Base-by-base conservation (phyloP, 2,329 filamentous ascomycete species). In the Cryoendolithus antarcticus region DNA sequence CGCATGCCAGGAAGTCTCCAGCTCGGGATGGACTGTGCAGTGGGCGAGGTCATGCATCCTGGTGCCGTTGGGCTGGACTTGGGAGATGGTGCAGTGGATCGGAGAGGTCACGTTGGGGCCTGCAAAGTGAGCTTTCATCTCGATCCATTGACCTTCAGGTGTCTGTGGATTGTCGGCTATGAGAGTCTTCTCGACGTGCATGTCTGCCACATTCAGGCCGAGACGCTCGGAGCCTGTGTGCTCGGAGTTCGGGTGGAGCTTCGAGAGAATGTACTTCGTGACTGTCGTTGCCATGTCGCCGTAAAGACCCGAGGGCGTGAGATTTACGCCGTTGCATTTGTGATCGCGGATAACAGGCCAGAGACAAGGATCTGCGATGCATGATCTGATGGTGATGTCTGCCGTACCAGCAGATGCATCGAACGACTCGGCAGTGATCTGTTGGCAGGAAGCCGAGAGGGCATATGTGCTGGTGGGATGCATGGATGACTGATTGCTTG, bases 201-300 rank as follows among this genome's bases (percentile, higher is more conserved):
- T 48, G 27, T 52, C 43, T 38, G 43, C 44, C 27, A 55, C 43
- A 10, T 53, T 52, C 30, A 54, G 38, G 8, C 48, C 50, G 10
- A 49, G 47, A 2, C 41, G 12, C 7, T 44, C 40, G 10, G 32
- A 29, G 8, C 47, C 50, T 12, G 50, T 45, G 2, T 42, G 12
- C 7, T 44, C 40, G 10, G 32, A 29, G 19, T 46, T 34, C 21
- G 30, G 30, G 15, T 38, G 41, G 5, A 43, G 43, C 3, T 46
- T 33, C 2, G 44, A 32, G 38, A 45, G 48, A 31, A 57, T 46
- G 39, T 56, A 47, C 9, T 44, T 37, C n/a, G 46, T 46, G 10
- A 51, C 47, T 8, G 51, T 50, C 12, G 49, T 42, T 7, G 56
- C 58, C 51, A 61, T 59, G 32, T 60, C 57, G 1, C 54, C 51